Conservation (phyloP, 768 basidiomycete species). For the Suillus lakei region DNA sequence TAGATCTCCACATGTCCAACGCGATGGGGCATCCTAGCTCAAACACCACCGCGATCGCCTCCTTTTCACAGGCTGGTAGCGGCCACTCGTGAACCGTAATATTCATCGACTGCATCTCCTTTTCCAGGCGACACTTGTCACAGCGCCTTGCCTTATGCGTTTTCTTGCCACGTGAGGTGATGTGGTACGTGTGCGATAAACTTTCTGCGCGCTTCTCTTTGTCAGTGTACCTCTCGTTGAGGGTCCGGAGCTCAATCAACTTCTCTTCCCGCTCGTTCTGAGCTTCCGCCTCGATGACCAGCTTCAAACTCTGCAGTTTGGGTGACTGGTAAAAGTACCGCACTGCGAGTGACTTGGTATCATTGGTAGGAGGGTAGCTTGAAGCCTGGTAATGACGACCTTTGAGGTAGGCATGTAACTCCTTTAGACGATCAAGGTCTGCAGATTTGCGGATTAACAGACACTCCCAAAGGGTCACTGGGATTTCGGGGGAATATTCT, state of each 20-base stretch:
- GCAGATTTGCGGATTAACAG: constrained; percentile 35
- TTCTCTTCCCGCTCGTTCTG: constrained; percentile 25
- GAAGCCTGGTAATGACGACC: constrained; percentile 28
- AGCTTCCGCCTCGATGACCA: constrained; percentile 36
- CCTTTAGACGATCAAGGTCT: constrained; percentile 32
- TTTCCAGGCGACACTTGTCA: constrained; percentile 33
- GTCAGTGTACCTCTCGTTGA: constrained; percentile 21
- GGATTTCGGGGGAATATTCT: constrained; percentile 40
- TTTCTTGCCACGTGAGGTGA: neutral
- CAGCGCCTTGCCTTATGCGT: constrained; percentile 18
- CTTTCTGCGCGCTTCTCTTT: neutral
- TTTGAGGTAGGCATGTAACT: constrained; percentile 36
- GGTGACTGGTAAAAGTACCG: constrained; percentile 38
- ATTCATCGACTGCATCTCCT: constrained; percentile 20
- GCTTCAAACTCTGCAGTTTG: constrained; percentile 28
- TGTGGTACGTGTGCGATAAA: neutral
- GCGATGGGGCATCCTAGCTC: constrained; percentile 45
- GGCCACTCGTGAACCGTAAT: constrained; percentile 54
- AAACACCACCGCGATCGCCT: constrained; percentile 42
- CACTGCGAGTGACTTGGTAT: constrained; percentile 32
- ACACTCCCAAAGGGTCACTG: constrained; percentile 25
- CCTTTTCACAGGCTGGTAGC: constrained; percentile 34
- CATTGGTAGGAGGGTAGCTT: constrained; percentile 10
- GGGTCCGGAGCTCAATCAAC: neutral
- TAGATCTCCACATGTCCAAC: constrained; percentile 49